Percentiles rank a stretch among this genome's conserved stretches.
These are phyloP conservation scores for Ophiobolus disseminans DNA, from an alignment of 2,329 filamentous ascomycete genomes.

Conservation along the genomic window DNA sequence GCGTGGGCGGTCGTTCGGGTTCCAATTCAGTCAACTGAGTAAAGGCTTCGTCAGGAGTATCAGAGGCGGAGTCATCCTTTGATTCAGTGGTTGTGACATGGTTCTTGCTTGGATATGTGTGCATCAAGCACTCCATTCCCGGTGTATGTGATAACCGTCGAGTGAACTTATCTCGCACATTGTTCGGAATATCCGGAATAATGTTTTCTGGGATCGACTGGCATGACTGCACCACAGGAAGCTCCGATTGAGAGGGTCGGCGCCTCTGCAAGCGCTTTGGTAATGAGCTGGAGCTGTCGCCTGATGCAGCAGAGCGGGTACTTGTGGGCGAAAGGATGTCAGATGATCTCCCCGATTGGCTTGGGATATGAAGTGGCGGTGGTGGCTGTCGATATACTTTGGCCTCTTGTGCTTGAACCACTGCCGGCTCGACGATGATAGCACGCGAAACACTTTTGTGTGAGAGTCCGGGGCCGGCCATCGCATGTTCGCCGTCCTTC, in stretches of 20 bases:
- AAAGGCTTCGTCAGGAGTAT: constrained; percentile 19
- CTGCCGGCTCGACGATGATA: too few relatives aligned
- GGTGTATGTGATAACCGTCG: constrained; percentile 44
- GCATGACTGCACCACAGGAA: constrained; percentile 41
- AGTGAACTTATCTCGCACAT: constrained; percentile 46
- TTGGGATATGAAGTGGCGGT: constrained; percentile 18
- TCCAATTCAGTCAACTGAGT: constrained; percentile 24
- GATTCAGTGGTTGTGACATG: constrained; percentile 25
- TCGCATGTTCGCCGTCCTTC: too few relatives aligned
- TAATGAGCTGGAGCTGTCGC: constrained; percentile 26
- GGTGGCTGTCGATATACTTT: too few relatives aligned
- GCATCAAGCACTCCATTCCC: constrained; percentile 46
- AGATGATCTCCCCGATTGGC: constrained; percentile 13
- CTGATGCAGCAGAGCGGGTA: constrained; percentile 29
- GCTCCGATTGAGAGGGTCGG: constrained; percentile 33
- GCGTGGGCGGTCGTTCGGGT: constrained; percentile 29
- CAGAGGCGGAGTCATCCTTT: constrained; percentile 3
- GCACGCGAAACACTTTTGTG: too few relatives aligned
- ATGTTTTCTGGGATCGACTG: constrained; percentile 37
- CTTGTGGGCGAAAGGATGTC: constrained; percentile 27
- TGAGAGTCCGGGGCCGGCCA: too few relatives aligned
- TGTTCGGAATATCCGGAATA: constrained; percentile 43
- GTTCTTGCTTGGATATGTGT: constrained; percentile 42
- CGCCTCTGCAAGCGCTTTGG: constrained; percentile 42
- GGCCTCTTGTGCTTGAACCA: too few relatives aligned